These are phyloP conservation scores for Botrytis cinerea DNA, from an alignment of 2,329 filamentous ascomycete species.

Conservation along the genomic window DNA sequence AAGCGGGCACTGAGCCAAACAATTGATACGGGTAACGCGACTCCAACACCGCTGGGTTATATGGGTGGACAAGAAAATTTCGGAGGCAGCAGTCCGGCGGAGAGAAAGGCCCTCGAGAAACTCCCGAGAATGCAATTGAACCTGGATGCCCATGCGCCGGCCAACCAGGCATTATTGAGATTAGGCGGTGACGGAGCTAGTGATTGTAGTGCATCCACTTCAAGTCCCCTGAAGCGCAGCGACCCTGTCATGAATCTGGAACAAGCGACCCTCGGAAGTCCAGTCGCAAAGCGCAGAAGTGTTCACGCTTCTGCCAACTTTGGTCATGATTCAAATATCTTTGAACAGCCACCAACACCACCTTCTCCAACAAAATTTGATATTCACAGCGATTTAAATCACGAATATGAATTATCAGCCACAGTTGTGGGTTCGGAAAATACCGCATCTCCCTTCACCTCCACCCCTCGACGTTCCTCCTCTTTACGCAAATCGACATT, in stretches of 20 bases:
- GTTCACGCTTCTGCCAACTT: constrained; percentile 72
- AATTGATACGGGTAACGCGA: constrained; percentile 69
- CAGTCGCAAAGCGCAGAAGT: constrained; percentile 88
- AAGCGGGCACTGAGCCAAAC: constrained; percentile 71
- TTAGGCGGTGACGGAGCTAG: constrained; percentile 50
- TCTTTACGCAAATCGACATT: constrained; percentile 85
- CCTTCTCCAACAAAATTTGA: constrained; percentile 51
- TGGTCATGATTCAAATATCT: constrained; percentile 69
- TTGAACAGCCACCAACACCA: constrained; percentile 60
- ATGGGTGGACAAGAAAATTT: constrained; percentile 48
- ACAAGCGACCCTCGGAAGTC: constrained; percentile 74
- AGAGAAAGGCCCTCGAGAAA: constrained; percentile 54
- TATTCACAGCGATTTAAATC: constrained; percentile 51
- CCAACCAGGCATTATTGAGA: constrained; percentile 53
- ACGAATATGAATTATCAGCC: constrained; percentile 57
- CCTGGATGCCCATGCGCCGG: constrained; percentile 54
- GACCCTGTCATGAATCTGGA: constrained; percentile 89
- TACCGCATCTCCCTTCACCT: constrained; percentile 43
- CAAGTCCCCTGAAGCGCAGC: constrained; percentile 87
- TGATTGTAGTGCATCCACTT: constrained; percentile 53
- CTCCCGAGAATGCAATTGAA: constrained; percentile 49
- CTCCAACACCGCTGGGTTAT: constrained; percentile 44
- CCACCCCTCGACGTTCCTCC: constrained; percentile 67
- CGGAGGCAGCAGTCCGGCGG: constrained; percentile 46
- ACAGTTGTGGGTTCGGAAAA: constrained; percentile 36